Conservation (phyloP, 768 basidiomycete genomes). For the Russula sp. region DNA sequence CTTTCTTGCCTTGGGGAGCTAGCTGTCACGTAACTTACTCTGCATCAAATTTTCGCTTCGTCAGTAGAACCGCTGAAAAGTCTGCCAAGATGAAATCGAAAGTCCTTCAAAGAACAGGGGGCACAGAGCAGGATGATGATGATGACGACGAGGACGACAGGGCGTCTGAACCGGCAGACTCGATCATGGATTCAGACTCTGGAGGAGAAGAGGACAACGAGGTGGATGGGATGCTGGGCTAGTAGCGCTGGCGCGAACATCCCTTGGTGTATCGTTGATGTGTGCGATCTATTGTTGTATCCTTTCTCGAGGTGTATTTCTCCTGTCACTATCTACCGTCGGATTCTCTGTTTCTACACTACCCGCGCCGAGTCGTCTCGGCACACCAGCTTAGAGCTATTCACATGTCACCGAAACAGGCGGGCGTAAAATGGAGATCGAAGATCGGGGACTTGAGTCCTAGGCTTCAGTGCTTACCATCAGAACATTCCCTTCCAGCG, state of each 20-base stretch:
- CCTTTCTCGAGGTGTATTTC: neutral
- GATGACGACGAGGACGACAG: neutral
- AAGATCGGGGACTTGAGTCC: too few relatives aligned
- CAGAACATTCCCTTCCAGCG: too few relatives aligned
- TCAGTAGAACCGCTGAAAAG: neutral
- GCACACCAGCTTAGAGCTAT: too few relatives aligned
- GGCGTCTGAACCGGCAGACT: constrained; percentile 15
- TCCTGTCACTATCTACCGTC: neutral
- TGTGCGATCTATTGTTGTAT: constrained; percentile 19
- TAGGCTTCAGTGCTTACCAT: too few relatives aligned
- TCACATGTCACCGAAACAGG: neutral
- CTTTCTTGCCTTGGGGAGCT: too few relatives aligned
- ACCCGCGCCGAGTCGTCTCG: too few relatives aligned
- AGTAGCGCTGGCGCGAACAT: neutral
- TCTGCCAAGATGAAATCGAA: neutral
- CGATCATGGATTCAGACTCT: constrained; percentile 22
- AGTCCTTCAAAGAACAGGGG: neutral
- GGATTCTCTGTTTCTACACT: neutral
- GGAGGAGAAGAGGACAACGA: constrained; percentile 20
- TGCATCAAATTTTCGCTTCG: too few relatives aligned
- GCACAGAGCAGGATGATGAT: neutral
- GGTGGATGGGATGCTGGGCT: constrained; percentile 23
- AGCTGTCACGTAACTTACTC: neutral
- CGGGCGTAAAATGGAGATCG: too few relatives aligned
- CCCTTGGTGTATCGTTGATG: neutral